A percentile compares a stretch with the other conserved stretches of the same genome.
These are phyloP conservation scores for Agroathelia rolfsii DNA, from an alignment of 1,284 basidiomycete species.

Conservation along the genomic window DNA sequence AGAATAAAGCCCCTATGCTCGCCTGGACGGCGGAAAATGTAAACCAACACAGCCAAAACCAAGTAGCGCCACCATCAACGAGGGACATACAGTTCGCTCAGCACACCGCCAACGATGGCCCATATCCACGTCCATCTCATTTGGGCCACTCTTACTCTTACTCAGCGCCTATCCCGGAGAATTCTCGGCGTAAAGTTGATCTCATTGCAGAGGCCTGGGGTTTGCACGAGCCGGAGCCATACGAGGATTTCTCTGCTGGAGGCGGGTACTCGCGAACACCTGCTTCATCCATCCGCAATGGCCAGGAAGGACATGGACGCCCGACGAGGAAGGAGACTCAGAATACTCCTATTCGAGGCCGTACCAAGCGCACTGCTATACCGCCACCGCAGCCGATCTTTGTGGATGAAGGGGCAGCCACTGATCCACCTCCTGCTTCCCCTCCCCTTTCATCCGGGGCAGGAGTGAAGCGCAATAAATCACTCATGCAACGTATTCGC, in stretches of 20 bases:
- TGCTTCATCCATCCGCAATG: slow-evolving; percentile 55
- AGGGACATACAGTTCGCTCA: slow-evolving; percentile 25
- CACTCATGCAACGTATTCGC: slow-evolving; percentile 74
- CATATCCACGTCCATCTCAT: slow-evolving; percentile 41
- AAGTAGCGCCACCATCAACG: slow-evolving; percentile 36
- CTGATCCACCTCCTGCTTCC: slow-evolving; percentile 23
- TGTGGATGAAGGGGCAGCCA: slow-evolving; percentile 38
- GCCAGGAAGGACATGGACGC: slow-evolving; percentile 33
- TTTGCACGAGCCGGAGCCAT: slow-evolving; percentile 80
- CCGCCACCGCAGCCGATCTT: slow-evolving; percentile 78
- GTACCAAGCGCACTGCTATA: slow-evolving; percentile 36
- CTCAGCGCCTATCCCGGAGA: slow-evolving; percentile 59
- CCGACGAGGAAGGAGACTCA: slow-evolving; percentile 18
- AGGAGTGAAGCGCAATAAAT: slow-evolving; percentile 61
- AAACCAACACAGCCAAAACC: no score
- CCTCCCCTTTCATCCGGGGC: slow-evolving; percentile 28
- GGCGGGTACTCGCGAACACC: slow-evolving; percentile 41
- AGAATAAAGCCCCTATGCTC: slow-evolving; percentile 68
- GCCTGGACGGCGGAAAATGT: no score
- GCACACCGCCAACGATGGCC: slow-evolving; percentile 26
- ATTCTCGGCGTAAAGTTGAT: no score
- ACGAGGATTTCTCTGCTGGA: slow-evolving; percentile 78
- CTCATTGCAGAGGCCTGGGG: slow-evolving; percentile 82
- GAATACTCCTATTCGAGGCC: slow-evolving; percentile 24
- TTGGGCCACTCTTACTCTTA: slow-evolving; percentile 36